These are phyloP conservation scores for Phallus indusiatus DNA, from an alignment of 768 basidiomycete genomes.

Conservation along the genomic window DNA sequence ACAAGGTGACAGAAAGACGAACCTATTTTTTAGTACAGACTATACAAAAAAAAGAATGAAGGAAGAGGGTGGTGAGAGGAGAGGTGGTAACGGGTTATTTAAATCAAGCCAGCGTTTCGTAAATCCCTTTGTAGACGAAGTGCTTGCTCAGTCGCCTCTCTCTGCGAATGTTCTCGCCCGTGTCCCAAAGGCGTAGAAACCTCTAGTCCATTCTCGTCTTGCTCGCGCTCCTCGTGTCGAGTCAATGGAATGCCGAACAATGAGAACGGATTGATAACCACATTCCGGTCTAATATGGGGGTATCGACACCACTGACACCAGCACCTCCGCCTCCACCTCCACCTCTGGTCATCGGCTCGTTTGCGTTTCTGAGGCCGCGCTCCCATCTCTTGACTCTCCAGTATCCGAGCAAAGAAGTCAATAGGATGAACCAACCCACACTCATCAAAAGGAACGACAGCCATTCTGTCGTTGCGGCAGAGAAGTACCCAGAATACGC, in stretches of 20 bases:
- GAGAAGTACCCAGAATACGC: constrained; percentile 1
- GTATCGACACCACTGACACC: constrained; percentile 24
- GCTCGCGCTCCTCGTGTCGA: constrained; percentile 21
- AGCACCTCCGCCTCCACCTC: neutral
- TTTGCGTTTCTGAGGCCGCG: constrained; percentile 45
- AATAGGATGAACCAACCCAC: constrained; percentile 90
- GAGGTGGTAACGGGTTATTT: neutral
- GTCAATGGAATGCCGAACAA: constrained; percentile 41
- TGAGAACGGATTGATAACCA: constrained; percentile 40
- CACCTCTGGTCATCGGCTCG: constrained; percentile 19
- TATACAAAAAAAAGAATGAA: neutral
- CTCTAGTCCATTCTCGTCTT: constrained; percentile 20
- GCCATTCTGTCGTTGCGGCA: constrained; percentile 64
- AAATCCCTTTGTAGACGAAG: constrained; percentile 40
- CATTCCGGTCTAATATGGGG: constrained; percentile 39
- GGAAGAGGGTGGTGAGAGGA: neutral
- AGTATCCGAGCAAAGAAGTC: constrained; percentile 72
- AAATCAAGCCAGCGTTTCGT: constrained; percentile 47
- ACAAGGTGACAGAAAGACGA: neutral
- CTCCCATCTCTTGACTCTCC: constrained; percentile 83
- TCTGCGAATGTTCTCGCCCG: neutral
- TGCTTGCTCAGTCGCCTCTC: constrained; percentile 27
- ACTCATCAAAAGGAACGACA: constrained; percentile 88
- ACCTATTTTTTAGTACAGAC: neutral
- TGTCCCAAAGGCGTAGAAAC: constrained; percentile 22